Conservation (phyloP, 192 early-diverging fungal genomes). For the Helicostylum pulchrum region DNA sequence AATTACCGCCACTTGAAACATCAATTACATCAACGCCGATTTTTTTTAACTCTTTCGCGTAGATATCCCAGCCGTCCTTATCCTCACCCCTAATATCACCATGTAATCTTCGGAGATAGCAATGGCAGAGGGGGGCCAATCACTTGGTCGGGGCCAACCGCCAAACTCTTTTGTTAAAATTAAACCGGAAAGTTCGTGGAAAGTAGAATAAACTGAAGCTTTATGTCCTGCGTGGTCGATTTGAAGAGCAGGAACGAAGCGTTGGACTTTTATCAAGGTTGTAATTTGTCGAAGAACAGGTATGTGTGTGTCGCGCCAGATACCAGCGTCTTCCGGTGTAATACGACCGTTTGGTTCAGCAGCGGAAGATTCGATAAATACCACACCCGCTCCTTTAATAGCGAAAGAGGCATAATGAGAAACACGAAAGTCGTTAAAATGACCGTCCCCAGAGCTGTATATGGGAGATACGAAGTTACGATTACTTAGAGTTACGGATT, state of each 20-base stretch:
- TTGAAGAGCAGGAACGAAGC: slow-evolving; percentile 65
- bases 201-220: slow-evolving; percentile 9
- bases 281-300: slow-evolving; percentile 55
- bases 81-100: too few relatives aligned
- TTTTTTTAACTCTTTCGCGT: slow-evolving; percentile 53
- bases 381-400: slow-evolving; percentile 73
- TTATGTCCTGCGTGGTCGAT: slow-evolving; percentile 86
- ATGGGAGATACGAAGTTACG: slow-evolving; percentile 72
- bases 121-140: slow-evolving; percentile 59
- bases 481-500: too few relatives aligned
- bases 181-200: neutral
- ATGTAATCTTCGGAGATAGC: slow-evolving; percentile 40
- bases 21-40: slow-evolving; percentile 86
- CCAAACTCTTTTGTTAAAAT: slow-evolving; percentile 34
- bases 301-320: slow-evolving; percentile 82
- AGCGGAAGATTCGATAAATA: slow-evolving; percentile 75
- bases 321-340: slow-evolving; percentile 70
- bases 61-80: too few relatives aligned
- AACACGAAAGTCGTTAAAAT: slow-evolving; percentile 62
- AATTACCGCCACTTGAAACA: slow-evolving; percentile 72
- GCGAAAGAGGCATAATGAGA: slow-evolving; percentile 66
- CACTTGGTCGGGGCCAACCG: slow-evolving; percentile 74
- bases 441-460: slow-evolving; percentile 69
- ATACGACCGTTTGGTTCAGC: slow-evolving; percentile 72
- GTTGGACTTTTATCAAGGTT: slow-evolving; percentile 59